These are phyloP conservation scores for Dendrobium officinale DNA, from an alignment of 106 monocot genomes.

Conservation along the genomic window DNA sequence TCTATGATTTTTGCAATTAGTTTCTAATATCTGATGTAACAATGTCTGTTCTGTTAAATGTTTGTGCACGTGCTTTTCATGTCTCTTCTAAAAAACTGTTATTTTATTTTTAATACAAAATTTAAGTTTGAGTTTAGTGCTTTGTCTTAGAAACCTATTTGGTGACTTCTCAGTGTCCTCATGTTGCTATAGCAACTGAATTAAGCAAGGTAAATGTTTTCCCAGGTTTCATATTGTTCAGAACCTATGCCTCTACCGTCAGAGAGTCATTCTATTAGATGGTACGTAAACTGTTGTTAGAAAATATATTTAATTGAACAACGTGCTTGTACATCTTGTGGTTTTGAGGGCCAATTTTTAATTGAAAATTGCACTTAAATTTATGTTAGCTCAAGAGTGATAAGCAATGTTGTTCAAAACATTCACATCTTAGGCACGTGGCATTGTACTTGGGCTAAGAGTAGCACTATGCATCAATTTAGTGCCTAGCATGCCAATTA, in stretches of 20 bases:
- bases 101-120: background rate
- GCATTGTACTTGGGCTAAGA: background rate
- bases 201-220: background rate
- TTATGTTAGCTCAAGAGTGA: background rate
- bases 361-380: background rate
- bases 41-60: too few species aligned
- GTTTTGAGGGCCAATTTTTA: background rate
- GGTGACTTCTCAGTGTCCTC: background rate
- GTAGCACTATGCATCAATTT: background rate
- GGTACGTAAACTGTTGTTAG: background rate
- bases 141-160: background rate
- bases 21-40: background rate
- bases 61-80: background rate
- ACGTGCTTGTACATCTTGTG: background rate
- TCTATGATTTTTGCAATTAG: background rate
- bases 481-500: background rate
- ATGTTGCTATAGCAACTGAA: background rate
- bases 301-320: background rate
- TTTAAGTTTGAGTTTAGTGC: background rate
- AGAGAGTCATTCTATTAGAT: background rate
- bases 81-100: background rate
- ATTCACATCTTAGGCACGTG: background rate
- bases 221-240: background rate
- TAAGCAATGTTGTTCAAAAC: background rate
- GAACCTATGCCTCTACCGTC: background rate